A percentile compares a stretch with the other conserved stretches of the same genome.
Evolutionary conservation across 2,329 filamentous ascomycete species (phyloP).

Genomic region (Rasamsonia emersonii): DNA sequence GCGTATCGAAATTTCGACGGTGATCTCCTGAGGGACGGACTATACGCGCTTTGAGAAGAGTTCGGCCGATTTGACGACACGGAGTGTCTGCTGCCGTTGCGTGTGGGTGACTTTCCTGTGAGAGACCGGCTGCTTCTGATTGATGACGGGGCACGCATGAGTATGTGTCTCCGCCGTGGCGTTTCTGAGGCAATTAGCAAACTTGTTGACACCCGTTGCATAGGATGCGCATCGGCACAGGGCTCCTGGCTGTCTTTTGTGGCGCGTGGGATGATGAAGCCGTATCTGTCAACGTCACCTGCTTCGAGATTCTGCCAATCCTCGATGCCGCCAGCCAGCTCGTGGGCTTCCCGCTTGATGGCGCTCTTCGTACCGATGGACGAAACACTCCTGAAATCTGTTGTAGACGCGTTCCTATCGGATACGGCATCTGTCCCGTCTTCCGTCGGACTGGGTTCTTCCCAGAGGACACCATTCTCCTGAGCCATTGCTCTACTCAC

Average conservation of each 20-base stretch:
- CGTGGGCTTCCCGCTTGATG: constrained; percentile 44
- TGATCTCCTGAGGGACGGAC: constrained; percentile 31
- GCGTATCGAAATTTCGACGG: constrained; percentile 43
- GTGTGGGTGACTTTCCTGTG: constrained; percentile 29
- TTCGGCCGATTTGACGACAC: constrained; percentile 37
- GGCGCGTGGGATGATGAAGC: constrained; percentile 47
- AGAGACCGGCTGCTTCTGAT: constrained; percentile 38
- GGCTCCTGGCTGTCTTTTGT: constrained; percentile 5
- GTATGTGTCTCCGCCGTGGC: constrained; percentile 45
- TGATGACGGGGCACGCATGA: constrained; percentile 43
- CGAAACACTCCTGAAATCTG: constrained; percentile 19
- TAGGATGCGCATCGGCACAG: constrained; percentile 28
- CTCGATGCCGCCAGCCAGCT: constrained; percentile 55
- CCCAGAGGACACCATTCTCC: constrained; percentile 33
- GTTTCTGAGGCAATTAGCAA: constrained; percentile 49
- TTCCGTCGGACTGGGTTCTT: constrained; percentile 24
- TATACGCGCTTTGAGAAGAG: constrained; percentile 39
- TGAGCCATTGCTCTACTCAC: constrained; percentile 27
- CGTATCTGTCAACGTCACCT: constrained; percentile 55
- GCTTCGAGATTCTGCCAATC: constrained; percentile 55
- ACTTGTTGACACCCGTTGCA: constrained; percentile 53
- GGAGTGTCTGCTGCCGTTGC: constrained; percentile 28
- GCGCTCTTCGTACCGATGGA: constrained; percentile 22
- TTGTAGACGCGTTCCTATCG: constrained; percentile 18
- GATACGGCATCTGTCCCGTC: constrained; percentile 20